phyloP scores from a whole-genome alignment of 164 flowering plant species.

The Magnolia changhungtana region DNA sequence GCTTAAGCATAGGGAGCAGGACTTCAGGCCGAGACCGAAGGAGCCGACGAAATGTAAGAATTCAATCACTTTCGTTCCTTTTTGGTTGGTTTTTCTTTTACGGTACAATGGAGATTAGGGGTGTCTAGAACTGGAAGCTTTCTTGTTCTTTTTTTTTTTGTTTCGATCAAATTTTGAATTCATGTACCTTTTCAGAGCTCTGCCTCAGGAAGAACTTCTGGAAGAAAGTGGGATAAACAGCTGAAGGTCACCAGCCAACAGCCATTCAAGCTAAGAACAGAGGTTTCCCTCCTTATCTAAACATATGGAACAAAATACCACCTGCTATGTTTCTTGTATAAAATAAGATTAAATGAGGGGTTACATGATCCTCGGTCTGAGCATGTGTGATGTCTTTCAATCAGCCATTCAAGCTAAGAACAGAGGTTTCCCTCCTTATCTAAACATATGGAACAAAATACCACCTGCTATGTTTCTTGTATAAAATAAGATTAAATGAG shows the following conservation, averaged over 20 bases:
- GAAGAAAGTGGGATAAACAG: slow-evolving; percentile 62
- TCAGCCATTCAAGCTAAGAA: slow-evolving; percentile 85
- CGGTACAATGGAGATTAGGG: background rate
- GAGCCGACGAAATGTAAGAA: slow-evolving; percentile 75
- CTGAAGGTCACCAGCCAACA: slow-evolving; percentile 55
- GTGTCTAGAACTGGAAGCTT: too few relatives aligned
- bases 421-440: slow-evolving; percentile 49
- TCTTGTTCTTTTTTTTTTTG: too few relatives aligned
- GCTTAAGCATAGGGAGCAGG: slow-evolving; percentile 48
- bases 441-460: background rate
- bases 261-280: slow-evolving; percentile 91
- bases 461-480: background rate
- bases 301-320: background rate
- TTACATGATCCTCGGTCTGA: too few relatives aligned
- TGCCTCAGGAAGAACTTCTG: slow-evolving; percentile 60
- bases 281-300: slow-evolving; percentile 32
- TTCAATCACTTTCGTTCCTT: background rate
- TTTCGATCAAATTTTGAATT: background rate
- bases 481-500: too few relatives aligned
- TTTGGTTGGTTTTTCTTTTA: background rate
- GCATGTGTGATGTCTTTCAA: too few relatives aligned
- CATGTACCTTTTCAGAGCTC: slow-evolving; percentile 46
- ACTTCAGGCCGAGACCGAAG: slow-evolving; percentile 55
- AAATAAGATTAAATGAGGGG: too few relatives aligned
- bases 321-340: background rate